Evolutionary conservation across 2,329 filamentous ascomycete genomes (phyloP), one percentile per base, ranked within the genome.

Genomic region (Sporothrix pseudoabietina): DNA sequence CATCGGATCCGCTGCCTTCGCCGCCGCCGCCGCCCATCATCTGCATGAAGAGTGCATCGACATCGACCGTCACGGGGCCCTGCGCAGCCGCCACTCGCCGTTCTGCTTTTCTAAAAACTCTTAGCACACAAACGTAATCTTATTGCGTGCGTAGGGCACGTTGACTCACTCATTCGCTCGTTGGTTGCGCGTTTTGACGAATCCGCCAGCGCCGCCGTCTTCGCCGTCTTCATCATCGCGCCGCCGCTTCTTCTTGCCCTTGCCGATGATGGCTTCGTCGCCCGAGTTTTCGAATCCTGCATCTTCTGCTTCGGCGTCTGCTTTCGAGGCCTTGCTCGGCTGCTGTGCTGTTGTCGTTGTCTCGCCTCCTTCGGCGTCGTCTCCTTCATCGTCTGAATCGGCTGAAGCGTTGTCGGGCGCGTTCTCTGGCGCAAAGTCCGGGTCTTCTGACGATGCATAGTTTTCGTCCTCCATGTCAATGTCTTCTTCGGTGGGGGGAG

Each of bases 171-270:
- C 91, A 63, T 84, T 84, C 22, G 90, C 90, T 74, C 90, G 86
- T 82, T 92, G 91, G 69, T 90, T 87, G 74, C 92, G 86, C 66
- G 92, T 94, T 84, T 92, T 93, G 81, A 94, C 84, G 75, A 93
- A 81, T 0, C 88, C 88, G 10, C 89, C 89, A 72, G 88, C 88
- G 44, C 87, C 87, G 19, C 87, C 87, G 73, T 88, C 88, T 52
- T 86, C 87, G 26, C 84, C 86, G 47, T 89, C 88, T 26, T 77
- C 78, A 1, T 14, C 84, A 77, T 84, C 86, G 57, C 80, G 81
- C 78, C 82, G 84, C 49, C 80, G 82, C 71, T 83, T 82, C 78
- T 86, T 90, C 78, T 86, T 88, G 22, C 87, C 89, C 76, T 86
- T 89, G 63, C 87, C 83, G 77, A 93, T 90, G 72, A 92, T 87